Evolutionary conservation across 495 filamentous ascomycete genomes (phyloP), one percentile per base, ranked within the genome.

Genomic region (Neurospora sp.): DNA sequence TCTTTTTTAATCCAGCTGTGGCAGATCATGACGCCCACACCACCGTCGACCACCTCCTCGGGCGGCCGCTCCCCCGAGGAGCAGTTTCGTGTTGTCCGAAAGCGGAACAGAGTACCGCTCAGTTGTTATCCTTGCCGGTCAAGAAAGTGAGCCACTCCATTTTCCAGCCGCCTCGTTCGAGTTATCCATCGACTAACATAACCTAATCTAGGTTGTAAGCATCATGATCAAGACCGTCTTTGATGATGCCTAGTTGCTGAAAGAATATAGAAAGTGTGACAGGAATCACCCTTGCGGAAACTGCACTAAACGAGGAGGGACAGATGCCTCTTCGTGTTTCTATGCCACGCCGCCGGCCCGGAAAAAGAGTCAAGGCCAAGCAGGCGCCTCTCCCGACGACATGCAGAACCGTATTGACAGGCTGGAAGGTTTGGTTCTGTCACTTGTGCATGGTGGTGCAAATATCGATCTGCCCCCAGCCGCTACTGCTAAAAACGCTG

Each of bases 401-500:
- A 99, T 99, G 96, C 96, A 99, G 83, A 96, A 94, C 78, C 92
- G 96, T 79, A 99, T 99, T 82, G 94, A 99, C 84, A 91, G 96
- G 75, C 83, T 99, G 76, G 96, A 99, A 87, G 92, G 94, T 70
- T 84, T 99, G 78, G 96, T 99, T 70, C 81, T 99, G 70, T 96
- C 93, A 3, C 84, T 99, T 82, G 98, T 99, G 96, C 95, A 94
- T 75, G 94, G 94, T 82, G 94, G 93, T 69, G 86, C 83, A 46
- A 86, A 84, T 66, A 79, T 86, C 41, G 84, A 85, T 14, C 59
- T 80, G 3, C 74, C 83, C 18, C 74, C 79, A 5, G 75, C 77
- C 35, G 74, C 78, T 7, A 77, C 75, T 41, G 77, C 75, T 8
- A 74, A 76, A 4, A 72, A 76, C n/a, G 76, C 79, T 10, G 85